These are phyloP conservation scores for Phyllosticta citribraziliensis DNA, from an alignment of 2,329 filamentous ascomycete species.

Conservation along the genomic window DNA sequence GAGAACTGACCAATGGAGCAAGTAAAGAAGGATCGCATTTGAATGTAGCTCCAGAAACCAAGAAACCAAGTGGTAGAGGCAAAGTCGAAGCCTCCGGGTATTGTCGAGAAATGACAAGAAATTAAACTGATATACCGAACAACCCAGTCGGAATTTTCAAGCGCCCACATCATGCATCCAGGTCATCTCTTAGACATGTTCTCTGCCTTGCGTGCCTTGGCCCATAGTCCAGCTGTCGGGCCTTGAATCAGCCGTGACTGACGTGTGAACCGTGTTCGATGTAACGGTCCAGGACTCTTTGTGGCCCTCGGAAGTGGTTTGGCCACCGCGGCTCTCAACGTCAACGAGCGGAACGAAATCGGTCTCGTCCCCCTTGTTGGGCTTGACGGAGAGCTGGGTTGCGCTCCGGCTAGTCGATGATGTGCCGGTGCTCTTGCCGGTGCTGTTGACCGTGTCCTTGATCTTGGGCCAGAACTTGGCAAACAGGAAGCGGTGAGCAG, in stretches of 20 bases:
- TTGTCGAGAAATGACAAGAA: neutral
- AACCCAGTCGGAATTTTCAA: neutral
- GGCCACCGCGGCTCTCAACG: constrained; percentile 13
- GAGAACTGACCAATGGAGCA: neutral
- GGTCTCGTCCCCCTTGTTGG: constrained; percentile 13
- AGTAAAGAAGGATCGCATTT: neutral
- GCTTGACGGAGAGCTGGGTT: constrained; percentile 14
- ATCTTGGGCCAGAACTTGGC: constrained; percentile 9
- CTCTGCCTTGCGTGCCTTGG: constrained; percentile 6
- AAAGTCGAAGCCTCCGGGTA: neutral
- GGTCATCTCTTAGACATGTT: constrained; percentile 11
- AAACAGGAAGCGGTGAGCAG: constrained; percentile 18
- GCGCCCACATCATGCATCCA: neutral
- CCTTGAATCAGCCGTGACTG: neutral
- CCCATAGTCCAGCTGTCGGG: constrained; percentile 13
- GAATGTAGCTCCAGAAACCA: neutral
- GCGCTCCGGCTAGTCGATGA: neutral
- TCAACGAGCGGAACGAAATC: constrained; percentile 18
- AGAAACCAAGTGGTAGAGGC: neutral
- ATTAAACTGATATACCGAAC: constrained; percentile 1
- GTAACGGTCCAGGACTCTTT: constrained; percentile 12
- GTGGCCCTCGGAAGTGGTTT: neutral
- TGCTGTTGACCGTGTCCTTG: neutral
- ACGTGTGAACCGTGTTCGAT: constrained; percentile 6
- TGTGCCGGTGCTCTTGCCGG: neutral